These are phyloP conservation scores for Schoenoplectus triqueter DNA, from an alignment of 202 grass and related monocot species.

Conservation along the genomic window DNA sequence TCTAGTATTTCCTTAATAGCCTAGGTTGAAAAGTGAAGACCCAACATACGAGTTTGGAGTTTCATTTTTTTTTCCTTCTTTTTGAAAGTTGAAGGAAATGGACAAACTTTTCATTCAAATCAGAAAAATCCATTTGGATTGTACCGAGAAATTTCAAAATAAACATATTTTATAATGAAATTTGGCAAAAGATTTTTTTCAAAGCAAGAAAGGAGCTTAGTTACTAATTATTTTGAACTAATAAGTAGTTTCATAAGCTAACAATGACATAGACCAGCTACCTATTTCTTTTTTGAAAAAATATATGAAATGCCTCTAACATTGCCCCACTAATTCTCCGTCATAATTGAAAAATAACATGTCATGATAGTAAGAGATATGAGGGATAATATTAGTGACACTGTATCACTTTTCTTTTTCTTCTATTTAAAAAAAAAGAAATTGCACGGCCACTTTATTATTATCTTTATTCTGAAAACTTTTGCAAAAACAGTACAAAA, in stretches of 20 bases:
- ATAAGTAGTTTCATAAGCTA: too few relatives aligned
- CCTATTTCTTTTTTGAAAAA: neutral
- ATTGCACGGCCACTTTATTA: neutral
- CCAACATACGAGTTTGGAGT: neutral
- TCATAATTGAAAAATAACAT: too few relatives aligned
- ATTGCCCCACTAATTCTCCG: too few relatives aligned
- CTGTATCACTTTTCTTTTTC: neutral
- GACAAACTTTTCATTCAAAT: slow-evolving; percentile 19
- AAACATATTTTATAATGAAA: neutral
- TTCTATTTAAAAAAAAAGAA: neutral
- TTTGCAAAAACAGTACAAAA: neutral
- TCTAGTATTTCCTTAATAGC: neutral
- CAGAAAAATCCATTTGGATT: neutral
- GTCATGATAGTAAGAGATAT: too few relatives aligned
- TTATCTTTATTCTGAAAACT: neutral
- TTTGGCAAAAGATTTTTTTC: neutral
- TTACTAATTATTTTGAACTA: too few relatives aligned
- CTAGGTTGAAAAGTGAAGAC: slow-evolving; percentile 1
- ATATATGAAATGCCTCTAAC: too few relatives aligned
- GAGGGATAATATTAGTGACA: too few relatives aligned
- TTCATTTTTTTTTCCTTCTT: neutral
- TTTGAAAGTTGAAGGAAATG: neutral
- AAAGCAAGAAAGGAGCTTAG: too few relatives aligned
- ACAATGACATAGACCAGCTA: neutral
- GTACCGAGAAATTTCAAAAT: neutral